phyloP scores from a whole-genome alignment of 2,329 filamentous ascomycete species.

The Bertia moriformis region DNA sequence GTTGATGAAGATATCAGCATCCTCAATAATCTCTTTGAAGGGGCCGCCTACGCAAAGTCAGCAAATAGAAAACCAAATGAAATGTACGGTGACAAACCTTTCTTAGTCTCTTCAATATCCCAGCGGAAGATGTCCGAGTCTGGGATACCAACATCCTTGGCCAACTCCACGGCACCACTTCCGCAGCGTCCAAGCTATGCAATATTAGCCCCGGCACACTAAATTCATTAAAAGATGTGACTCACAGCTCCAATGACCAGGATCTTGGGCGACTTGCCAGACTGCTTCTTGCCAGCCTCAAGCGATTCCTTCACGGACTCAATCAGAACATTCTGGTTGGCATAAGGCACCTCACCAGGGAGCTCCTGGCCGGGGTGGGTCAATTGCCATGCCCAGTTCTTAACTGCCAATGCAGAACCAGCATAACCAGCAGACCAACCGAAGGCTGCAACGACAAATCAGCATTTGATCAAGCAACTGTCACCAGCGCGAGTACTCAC shows the following conservation, averaged over 20 bases:
- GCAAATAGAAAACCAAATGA: slow-evolving; percentile 16
- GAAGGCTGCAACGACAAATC: slow-evolving; percentile 16
- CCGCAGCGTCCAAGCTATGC: slow-evolving; percentile 64
- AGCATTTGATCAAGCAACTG: background rate
- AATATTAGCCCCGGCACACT: background rate
- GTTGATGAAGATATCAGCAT: slow-evolving; percentile 63
- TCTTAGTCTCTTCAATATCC: slow-evolving; percentile 69
- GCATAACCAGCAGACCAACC: slow-evolving; percentile 64
- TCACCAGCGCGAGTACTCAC: background rate
- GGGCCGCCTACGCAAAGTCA: slow-evolving; percentile 47
- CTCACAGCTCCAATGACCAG: slow-evolving; percentile 59
- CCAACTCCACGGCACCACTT: slow-evolving; percentile 68
- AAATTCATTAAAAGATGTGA: background rate
- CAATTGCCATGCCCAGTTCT: slow-evolving; percentile 75
- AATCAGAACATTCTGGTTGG: slow-evolving; percentile 62
- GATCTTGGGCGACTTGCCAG: slow-evolving; percentile 54
- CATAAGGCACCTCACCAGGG: slow-evolving; percentile 35
- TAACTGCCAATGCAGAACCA: slow-evolving; percentile 57
- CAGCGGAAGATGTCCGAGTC: slow-evolving; percentile 50
- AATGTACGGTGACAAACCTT: slow-evolving; percentile 23
- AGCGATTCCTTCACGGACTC: slow-evolving; percentile 60
- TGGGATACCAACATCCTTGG: slow-evolving; percentile 58
- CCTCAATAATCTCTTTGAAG: slow-evolving; percentile 63
- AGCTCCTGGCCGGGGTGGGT: slow-evolving; percentile 54
- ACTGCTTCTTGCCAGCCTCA: slow-evolving; percentile 49